phyloP scores from a whole-genome alignment of 495 filamentous ascomycete genomes.

The Alectoria sarmentosa region DNA sequence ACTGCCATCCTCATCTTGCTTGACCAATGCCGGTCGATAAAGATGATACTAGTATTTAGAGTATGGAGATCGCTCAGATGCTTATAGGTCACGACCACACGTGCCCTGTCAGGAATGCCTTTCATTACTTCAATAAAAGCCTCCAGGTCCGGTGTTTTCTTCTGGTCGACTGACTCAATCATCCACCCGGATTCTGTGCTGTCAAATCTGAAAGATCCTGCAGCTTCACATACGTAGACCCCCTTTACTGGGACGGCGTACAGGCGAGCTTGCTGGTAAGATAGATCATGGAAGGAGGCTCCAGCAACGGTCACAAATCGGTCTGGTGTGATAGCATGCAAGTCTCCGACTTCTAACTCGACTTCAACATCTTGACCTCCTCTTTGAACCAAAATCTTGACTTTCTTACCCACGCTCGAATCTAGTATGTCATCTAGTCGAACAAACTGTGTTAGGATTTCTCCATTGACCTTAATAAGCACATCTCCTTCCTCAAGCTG shows the following conservation, averaged over 20 bases:
- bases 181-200: conserved; percentile 88
- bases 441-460: conserved; percentile 89
- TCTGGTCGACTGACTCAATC: conserved; percentile 85
- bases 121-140: conserved; percentile 90
- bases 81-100: conserved; percentile 90
- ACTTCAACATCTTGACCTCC: conserved; percentile 85
- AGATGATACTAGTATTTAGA: conserved; percentile 82
- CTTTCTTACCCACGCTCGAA: conserved; percentile 66
- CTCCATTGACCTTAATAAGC: conserved; percentile 88
- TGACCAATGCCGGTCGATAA: conserved; percentile 92
- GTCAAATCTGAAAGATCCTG: conserved; percentile 91
- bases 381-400: conserved; percentile 74
- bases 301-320: conserved; percentile 91
- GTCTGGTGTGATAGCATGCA: conserved; percentile 93
- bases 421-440: conserved; percentile 91
- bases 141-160: conserved; percentile 76
- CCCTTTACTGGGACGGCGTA: conserved; percentile 89
- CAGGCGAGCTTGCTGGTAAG: conserved; percentile 89
- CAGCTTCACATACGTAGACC: conserved; percentile 91
- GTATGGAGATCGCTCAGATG: conserved; percentile 94
- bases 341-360: conserved; percentile 76
- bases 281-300: conserved; percentile 88
- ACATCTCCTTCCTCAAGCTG: conserved; percentile 93
- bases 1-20: conserved; percentile 89
- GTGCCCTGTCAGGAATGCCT: conserved; percentile 77